Conservation (phyloP, 768 basidiomycete species). For the Suillus brevipes region DNA sequence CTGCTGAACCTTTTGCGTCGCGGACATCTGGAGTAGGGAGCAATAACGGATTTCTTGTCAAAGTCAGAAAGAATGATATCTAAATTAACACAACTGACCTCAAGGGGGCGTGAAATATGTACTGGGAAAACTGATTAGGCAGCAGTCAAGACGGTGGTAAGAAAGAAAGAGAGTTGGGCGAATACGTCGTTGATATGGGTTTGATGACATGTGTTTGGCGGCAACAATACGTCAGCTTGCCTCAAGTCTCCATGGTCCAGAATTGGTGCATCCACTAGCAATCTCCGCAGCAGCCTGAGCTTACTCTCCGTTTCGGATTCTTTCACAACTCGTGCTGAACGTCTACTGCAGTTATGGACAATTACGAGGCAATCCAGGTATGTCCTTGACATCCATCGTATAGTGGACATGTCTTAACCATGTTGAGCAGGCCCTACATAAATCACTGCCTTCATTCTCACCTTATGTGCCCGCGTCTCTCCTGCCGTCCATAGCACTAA, state of each 20-base stretch:
- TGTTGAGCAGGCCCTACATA: conserved; percentile 56
- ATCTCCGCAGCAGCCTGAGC: conserved; percentile 4
- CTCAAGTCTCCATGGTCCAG: conserved; percentile 12
- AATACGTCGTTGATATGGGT: conserved; percentile 40
- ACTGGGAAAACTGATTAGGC: conserved; percentile 5
- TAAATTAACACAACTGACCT: conserved; percentile 11
- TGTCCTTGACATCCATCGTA: conserved; percentile 11
- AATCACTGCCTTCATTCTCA: conserved; percentile 64
- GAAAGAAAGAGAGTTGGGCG: conserved; percentile 22
- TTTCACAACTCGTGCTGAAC: conserved; percentile 8
- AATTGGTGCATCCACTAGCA: conserved; percentile 2
- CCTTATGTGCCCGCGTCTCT: conserved; percentile 67
- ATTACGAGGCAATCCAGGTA: conserved; percentile 60
- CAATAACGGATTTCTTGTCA: conserved; percentile 14
- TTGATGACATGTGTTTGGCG: conserved; percentile 69
- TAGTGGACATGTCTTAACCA: conserved; percentile 10
- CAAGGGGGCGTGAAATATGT: conserved; percentile 15
- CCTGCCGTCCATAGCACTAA: conserved; percentile 73
- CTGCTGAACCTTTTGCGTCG: conserved; percentile 79
- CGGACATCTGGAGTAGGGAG: conserved; percentile 58
- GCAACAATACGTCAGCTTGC: conserved; percentile 44
- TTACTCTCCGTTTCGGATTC: conserved; percentile 10
- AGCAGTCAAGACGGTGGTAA: conserved; percentile 21
- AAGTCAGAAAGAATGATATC: conserved; percentile 2
- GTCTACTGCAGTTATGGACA: conserved; percentile 44